Evolutionary conservation across 352 stramenopile genomes (phyloP), one percentile per base, ranked within the genome.

Genomic region (Detonula confervacea): DNA sequence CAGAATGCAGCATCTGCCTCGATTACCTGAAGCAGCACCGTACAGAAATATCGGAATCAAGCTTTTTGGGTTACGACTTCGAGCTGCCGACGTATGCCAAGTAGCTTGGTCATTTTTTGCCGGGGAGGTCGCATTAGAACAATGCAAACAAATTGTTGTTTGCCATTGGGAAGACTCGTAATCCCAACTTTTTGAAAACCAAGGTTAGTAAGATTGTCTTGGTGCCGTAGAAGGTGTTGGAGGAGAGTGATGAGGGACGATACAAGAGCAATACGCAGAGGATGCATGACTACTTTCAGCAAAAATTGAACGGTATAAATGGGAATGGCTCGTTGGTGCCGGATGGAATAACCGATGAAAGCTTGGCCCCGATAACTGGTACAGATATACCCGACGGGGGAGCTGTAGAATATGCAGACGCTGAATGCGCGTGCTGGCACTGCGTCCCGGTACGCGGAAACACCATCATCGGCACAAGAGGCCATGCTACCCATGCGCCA

Each of bases 361-460:
- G n/a, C n/a, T n/a, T n/a, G n/a, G n/a, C 25, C 51, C n/a, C 5
- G 22, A 24, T 74, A 35, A 75, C 73, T n/a, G 55, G 30, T 44
- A 30, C 52, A 25, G 59, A 77, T 69, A 12, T 73, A 3, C 29
- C 68, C 24, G 70, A 59, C 27, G 54, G 39, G 12, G 56, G 22
- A 16, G 27, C 55, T 60, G 61, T 59, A 20, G 74, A 91, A 44
- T 87, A 86, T 52, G 86, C 86, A 44, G 87, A 92, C 70, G 74
- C 80, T 20, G 86, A 93, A 51, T 81, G 87, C 59, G 44, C 91
- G 7, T 93, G 88, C 55, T 35, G 66, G 18, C 46, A 78, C 49
- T 93, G 88, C 54, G 65, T 93, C 6, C 88, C 88, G n/a, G 73
- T 93, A n/a, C 73, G 77, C 22, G 88, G 84, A 6, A 86, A 93